These are phyloP conservation scores for Rhamnella rubrinervis DNA, from an alignment of 331 rosid genomes.

Conservation along the genomic window DNA sequence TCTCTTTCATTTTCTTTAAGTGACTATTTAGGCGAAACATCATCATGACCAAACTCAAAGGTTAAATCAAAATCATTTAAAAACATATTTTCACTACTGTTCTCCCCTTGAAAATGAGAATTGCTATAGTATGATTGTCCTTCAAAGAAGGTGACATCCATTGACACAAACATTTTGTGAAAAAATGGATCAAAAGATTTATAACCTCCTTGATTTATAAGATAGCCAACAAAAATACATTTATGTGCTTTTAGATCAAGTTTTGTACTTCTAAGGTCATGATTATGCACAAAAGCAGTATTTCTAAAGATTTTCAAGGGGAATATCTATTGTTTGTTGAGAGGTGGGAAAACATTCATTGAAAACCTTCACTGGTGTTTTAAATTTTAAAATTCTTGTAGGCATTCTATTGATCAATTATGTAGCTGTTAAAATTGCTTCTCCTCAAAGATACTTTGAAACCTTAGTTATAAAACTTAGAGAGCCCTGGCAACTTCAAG, in stretches of 20 bases:
- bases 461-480: not conserved
- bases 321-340: not conserved
- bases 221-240: slow-evolving; percentile 1
- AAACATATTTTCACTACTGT: not conserved
- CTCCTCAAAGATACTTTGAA: not conserved
- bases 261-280: not conserved
- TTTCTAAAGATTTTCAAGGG: not conserved
- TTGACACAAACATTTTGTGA: not conserved
- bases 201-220: not conserved
- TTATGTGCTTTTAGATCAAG: not conserved
- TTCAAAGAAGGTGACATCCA: not conserved
- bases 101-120: not conserved
- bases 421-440: not conserved
- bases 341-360: not conserved
- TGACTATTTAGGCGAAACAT: not conserved
- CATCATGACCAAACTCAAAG: not conserved
- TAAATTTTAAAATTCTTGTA: not conserved
- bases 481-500: not conserved
- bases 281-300: not conserved
- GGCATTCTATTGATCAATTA: not conserved
- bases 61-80: not conserved
- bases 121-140: not conserved
- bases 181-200: not conserved
- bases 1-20: not conserved
- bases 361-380: not conserved